Base-by-base conservation (phyloP, 2,329 filamentous ascomycete genomes). In the Colletotrichum sp. region DNA sequence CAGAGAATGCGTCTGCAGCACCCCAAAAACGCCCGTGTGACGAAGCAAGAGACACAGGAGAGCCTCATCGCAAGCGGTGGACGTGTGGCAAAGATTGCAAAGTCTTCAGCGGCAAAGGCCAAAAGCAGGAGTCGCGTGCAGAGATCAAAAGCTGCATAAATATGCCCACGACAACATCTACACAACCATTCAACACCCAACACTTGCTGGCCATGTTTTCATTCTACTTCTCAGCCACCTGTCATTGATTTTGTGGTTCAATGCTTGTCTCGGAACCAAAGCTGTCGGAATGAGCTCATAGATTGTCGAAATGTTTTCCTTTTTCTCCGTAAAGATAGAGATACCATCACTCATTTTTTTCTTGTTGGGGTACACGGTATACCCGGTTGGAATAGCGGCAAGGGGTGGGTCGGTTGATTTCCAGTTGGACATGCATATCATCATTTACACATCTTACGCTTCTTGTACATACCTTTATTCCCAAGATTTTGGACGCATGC, bases 311-410 rank as follows among this genome's bases (percentile, higher is more conserved):
- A n/a, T 9, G 16, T 69, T 28, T 63, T 27, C 8, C 11, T 52
- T 28, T 57, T 57, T 44, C 61, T 32, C 39, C n/a, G 55, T 27
- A 16, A 25, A 30, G 27, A 72, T 39, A 75, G 30, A 64, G 57
- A 75, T 73, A 68, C 32, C 69, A 72, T 60, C 67, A 25, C 69
- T 68, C 69, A 68, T 75, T 67, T 63, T 15, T 68, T 71, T 25
- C 25, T 28, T 30, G 32, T 64, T 59, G 25, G 25, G 52, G 34
- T 60, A 48, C 22, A 44, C 32, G 67, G 67, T 69, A 61, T 69
- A 68, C 65, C 65, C 22, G 39, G 44, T 44, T 57, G 48, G 52
- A 52, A 27, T 12, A 34, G 52, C 70, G 39, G 55, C 69, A 34
- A 57, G 65, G 52, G 25, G 15, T 39, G 28, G 61, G 32, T 39